These are phyloP conservation scores for Thyridium curvatum DNA, from an alignment of 2,329 filamentous ascomycete species.

Conservation along the genomic window DNA sequence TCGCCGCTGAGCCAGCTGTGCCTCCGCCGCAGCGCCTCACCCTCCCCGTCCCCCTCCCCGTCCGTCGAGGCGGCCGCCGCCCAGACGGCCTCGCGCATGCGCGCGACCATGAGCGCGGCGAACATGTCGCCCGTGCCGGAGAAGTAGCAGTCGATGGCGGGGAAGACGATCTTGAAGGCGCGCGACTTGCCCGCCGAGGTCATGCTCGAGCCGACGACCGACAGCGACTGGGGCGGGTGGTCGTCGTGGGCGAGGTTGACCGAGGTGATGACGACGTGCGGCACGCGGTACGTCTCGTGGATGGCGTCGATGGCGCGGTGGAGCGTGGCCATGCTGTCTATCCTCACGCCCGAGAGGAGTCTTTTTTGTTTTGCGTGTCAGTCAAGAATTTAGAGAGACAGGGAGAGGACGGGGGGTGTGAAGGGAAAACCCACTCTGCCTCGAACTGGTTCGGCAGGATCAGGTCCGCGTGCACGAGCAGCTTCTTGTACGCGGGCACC, in stretches of 20 bases:
- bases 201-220: constrained; percentile 72
- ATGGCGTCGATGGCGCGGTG: constrained; percentile 68
- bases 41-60: constrained; percentile 20
- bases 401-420: too few relatives aligned
- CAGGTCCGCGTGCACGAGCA: constrained; percentile 77
- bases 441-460: constrained; percentile 97
- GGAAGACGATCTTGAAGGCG: constrained; percentile 84
- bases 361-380: too few relatives aligned
- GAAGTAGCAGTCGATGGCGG: constrained; percentile 87
- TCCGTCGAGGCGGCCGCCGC: constrained; percentile 23
- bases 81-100: constrained; percentile 75
- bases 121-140: constrained; percentile 99
- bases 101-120: constrained; percentile 79
- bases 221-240: constrained; percentile 47
- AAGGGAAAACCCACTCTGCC: constrained; percentile 83
- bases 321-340: constrained; percentile 68
- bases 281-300: constrained; percentile 69
- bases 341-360: constrained; percentile 77
- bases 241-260: constrained; percentile 59
- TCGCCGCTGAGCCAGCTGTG: constrained; percentile 73
- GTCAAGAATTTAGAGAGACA: neutral
- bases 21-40: constrained; percentile 40
- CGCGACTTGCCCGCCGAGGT: constrained; percentile 58
- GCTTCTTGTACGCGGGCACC: constrained; percentile 79
- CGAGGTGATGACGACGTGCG: constrained; percentile 90